Evolutionary conservation across 2,329 filamentous ascomycete species (phyloP).

Genomic region (Ascochyta clinopodiicola): DNA sequence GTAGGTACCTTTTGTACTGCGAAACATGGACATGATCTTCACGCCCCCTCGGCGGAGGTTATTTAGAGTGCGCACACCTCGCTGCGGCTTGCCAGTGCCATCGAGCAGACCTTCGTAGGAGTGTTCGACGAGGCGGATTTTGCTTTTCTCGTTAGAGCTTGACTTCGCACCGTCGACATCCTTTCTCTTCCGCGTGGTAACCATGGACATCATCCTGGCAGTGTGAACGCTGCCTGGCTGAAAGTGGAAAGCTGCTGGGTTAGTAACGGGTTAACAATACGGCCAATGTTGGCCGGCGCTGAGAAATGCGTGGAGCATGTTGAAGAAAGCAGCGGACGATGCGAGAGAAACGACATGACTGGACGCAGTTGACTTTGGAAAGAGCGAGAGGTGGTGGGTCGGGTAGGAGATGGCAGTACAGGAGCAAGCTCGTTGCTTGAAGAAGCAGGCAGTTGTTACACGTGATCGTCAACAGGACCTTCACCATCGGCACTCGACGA

Average conservation of each 20-base stretch:
- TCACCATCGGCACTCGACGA: not conserved
- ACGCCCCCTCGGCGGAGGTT: conserved; percentile 41
- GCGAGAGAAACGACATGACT: not conserved
- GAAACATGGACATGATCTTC: conserved; percentile 45
- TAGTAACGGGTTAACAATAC: conserved; percentile 9
- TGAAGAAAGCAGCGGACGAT: not conserved
- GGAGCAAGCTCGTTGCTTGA: not conserved
- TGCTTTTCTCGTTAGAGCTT: conserved; percentile 37
- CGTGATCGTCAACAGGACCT: too few relatives aligned
- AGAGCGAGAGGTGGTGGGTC: not conserved
- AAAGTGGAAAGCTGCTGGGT: conserved; percentile 1
- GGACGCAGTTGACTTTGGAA: not conserved
- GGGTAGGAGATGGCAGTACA: not conserved
- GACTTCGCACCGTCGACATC: conserved; percentile 28
- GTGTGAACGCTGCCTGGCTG: not conserved
- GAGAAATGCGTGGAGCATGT: conserved; percentile 6
- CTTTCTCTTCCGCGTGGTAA: conserved; percentile 41
- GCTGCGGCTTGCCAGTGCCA: conserved; percentile 22
- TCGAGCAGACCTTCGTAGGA: conserved; percentile 20
- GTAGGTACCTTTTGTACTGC: conserved; percentile 38
- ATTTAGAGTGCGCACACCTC: conserved; percentile 34
- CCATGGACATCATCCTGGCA: conserved; percentile 41
- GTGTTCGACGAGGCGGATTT: conserved; percentile 42
- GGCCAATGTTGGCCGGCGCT: conserved; percentile 7
- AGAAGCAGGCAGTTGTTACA: not conserved